Percentiles rank a stretch among this genome's conserved stretches.
Evolutionary conservation across 495 filamentous ascomycete genomes (phyloP).

Genomic region (Hypoxylon rickii): DNA sequence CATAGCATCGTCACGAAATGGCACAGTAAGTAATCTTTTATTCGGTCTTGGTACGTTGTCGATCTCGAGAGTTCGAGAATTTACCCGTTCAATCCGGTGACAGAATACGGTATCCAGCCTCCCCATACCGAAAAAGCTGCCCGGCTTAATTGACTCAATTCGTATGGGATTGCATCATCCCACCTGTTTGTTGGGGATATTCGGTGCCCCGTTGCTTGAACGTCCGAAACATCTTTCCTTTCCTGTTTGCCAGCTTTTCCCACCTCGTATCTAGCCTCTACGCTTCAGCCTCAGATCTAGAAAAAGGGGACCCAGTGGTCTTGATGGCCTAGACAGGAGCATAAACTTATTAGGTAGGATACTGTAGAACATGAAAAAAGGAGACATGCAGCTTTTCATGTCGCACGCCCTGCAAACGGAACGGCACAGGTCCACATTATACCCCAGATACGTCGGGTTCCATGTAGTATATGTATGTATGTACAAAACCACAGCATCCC

Average conservation of each 20-base stretch:
- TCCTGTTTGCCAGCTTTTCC: too few relatives aligned
- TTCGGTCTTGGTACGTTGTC: slow-evolving; percentile 15
- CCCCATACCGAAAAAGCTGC: slow-evolving; percentile 1
- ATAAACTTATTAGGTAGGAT: too few relatives aligned
- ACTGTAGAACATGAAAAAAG: slow-evolving; percentile 19
- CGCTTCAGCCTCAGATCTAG: too few relatives aligned
- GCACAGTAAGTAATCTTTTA: background rate
- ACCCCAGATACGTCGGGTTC: slow-evolving; percentile 21
- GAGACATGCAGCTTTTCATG: slow-evolving; percentile 30
- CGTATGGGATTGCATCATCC: slow-evolving; percentile 26
- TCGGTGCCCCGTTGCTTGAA: too few relatives aligned
- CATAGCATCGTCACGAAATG: too few relatives aligned
- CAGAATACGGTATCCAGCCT: slow-evolving; percentile 5
- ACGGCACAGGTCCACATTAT: slow-evolving; percentile 19
- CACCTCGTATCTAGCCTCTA: background rate
- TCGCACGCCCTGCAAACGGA: slow-evolving; percentile 27
- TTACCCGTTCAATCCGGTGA: slow-evolving; percentile 29
- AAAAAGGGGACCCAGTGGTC: slow-evolving; percentile 3
- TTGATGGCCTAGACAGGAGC: too few relatives aligned
- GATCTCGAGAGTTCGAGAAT: slow-evolving; percentile 34
- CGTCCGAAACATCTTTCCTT: too few relatives aligned
- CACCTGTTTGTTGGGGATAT: slow-evolving; percentile 26
- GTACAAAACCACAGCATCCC: background rate
- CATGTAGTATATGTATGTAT: background rate
- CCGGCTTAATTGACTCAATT: slow-evolving; percentile 6